phyloP scores from a whole-genome alignment of 1,139 yeast genomes.

The Lodderomyces orthopsilosis region DNA sequence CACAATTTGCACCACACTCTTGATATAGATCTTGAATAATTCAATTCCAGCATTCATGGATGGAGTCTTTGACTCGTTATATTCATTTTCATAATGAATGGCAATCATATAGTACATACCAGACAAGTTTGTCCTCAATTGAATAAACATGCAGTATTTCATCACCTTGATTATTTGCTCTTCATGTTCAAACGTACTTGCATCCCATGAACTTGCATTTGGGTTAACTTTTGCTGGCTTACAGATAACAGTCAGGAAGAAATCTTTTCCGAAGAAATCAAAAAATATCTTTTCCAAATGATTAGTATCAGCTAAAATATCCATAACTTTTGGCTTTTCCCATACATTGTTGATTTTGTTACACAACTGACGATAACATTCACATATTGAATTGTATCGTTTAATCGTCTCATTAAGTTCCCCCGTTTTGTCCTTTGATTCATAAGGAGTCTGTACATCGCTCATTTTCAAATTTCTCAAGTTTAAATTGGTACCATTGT shows the following conservation, averaged over 20 bases:
- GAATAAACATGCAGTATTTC: constrained; percentile 36
- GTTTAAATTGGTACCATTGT: constrained; percentile 33
- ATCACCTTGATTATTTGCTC: constrained; percentile 30
- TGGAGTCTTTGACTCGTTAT: constrained; percentile 25
- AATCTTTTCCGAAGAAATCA: constrained; percentile 43
- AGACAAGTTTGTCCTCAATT: constrained; percentile 42
- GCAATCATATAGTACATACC: constrained; percentile 45
- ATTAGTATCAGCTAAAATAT: constrained; percentile 37
- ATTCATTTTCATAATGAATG: constrained; percentile 39
- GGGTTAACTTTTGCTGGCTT: constrained; percentile 24
- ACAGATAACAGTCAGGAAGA: constrained; percentile 41
- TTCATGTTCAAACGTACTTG: constrained; percentile 21
- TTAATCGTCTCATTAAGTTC: constrained; percentile 17
- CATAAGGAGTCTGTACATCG: constrained; percentile 33
- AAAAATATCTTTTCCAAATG: constrained; percentile 37
- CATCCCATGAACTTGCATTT: constrained; percentile 14
- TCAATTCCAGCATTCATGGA: constrained; percentile 44
- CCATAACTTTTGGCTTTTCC: constrained; percentile 35
- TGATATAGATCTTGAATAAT: constrained; percentile 42
- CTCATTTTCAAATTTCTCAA: constrained; percentile 26
- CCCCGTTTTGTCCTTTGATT: constrained; percentile 18
- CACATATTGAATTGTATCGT: constrained; percentile 20
- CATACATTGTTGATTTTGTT: constrained; percentile 29
- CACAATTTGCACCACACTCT: constrained; percentile 44
- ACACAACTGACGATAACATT: constrained; percentile 31